These are phyloP conservation scores for Citrus australasica DNA, from an alignment of 345 rosid species.

Conservation along the genomic window DNA sequence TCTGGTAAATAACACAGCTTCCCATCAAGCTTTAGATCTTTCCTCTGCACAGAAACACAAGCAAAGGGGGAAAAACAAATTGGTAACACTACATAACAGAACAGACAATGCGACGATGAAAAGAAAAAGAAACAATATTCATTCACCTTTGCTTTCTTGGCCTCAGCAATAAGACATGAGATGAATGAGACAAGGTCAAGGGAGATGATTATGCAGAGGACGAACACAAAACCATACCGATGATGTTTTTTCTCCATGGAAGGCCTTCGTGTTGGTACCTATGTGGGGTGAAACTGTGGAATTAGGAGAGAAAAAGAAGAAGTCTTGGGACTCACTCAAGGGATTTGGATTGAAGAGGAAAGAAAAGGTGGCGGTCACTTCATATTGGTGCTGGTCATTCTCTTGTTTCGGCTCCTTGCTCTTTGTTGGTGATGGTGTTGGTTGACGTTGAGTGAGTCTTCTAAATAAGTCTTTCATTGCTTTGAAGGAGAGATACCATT, in stretches of 20 bases:
- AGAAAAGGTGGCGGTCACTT: neutral
- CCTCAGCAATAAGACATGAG: conserved; percentile 62
- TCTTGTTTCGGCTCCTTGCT: neutral
- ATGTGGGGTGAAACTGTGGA: neutral
- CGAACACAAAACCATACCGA: conserved; percentile 10
- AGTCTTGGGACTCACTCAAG: conserved; percentile 29
- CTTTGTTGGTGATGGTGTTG: neutral
- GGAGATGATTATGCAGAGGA: conserved; percentile 21
- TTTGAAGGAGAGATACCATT: conserved; percentile 31
- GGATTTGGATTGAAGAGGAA: conserved; percentile 15
- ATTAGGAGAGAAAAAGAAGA: neutral
- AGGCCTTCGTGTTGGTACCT: neutral
- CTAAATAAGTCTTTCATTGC: conserved; percentile 24
- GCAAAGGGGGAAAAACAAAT: neutral
- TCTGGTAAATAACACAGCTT: conserved; percentile 53
- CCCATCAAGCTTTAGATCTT: conserved; percentile 57
- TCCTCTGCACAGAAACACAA: conserved; percentile 33
- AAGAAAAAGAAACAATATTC: neutral
- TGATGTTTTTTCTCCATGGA: conserved; percentile 29
- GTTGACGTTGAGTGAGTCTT: conserved; percentile 21
- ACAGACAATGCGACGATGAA: neutral
- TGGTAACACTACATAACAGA: neutral
- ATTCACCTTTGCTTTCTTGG: conserved; percentile 59
- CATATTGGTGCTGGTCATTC: neutral
- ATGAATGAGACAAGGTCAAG: conserved; percentile 50